phyloP scores from a whole-genome alignment of 2,329 filamentous ascomycete genomes.

The Scedosporium minutisporum region DNA sequence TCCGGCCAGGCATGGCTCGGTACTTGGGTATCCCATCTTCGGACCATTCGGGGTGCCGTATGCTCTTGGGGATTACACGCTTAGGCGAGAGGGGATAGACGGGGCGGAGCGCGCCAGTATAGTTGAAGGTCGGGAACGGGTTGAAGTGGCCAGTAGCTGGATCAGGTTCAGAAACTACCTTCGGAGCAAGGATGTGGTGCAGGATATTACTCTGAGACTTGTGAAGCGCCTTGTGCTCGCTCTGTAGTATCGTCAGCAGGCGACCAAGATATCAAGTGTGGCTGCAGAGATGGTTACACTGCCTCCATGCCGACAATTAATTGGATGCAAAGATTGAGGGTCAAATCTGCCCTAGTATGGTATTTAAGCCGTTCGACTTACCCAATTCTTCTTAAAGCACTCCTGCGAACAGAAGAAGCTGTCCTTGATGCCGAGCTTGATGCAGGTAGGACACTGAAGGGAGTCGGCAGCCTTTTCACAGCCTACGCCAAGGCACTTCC shows the following conservation, averaged over 20 bases:
- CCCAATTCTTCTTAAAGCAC: slow-evolving; percentile 98
- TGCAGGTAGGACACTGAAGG: slow-evolving; percentile 88
- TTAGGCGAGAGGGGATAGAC: slow-evolving; percentile 73
- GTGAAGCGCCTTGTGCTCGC: slow-evolving; percentile 14
- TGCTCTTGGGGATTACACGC: slow-evolving; percentile 67
- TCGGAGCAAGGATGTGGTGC: slow-evolving; percentile 64
- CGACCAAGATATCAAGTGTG: no score
- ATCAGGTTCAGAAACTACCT: slow-evolving; percentile 82
- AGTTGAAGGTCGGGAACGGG: slow-evolving; percentile 81
- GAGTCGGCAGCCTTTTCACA: slow-evolving; percentile 79
- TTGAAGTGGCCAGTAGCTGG: slow-evolving; percentile 85
- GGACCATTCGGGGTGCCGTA: slow-evolving; percentile 80
- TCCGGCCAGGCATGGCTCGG: slow-evolving; percentile 52
- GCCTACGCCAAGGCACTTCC: slow-evolving; percentile 70
- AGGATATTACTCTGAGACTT: slow-evolving; percentile 71
- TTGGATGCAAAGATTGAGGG: neutral
- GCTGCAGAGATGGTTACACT: neutral
- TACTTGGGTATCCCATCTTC: slow-evolving; percentile 66
- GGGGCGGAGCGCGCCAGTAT: slow-evolving; percentile 71
- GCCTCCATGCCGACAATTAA: neutral
- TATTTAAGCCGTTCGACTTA: slow-evolving; percentile 35
- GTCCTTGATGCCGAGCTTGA: slow-evolving; percentile 78
- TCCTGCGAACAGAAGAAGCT: slow-evolving; percentile 98
- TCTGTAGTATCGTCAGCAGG: neutral
- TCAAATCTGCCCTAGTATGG: neutral